Percentiles rank a stretch among this genome's conserved stretches.
phyloP scores from a whole-genome alignment of 495 filamentous ascomycete species.

The Neurospora sp. region DNA sequence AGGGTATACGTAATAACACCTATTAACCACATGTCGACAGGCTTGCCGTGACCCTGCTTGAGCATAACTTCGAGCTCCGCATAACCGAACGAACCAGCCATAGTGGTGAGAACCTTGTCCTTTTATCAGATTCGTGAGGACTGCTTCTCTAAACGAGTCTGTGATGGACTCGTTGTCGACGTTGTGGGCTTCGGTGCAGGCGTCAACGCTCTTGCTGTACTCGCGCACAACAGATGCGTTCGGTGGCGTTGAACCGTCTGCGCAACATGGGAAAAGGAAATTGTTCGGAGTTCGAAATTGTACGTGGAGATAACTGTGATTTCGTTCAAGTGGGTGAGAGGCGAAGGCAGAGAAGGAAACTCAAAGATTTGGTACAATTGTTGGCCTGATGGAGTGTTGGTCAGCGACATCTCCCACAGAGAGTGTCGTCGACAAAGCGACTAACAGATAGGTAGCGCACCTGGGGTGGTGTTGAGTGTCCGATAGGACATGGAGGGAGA shows the following conservation, averaged over 20 bases:
- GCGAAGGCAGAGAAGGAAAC: not conserved
- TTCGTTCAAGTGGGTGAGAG: not conserved
- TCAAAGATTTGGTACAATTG: not conserved
- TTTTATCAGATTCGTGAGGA: conserved; percentile 45
- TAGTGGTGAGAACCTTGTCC: conserved; percentile 87
- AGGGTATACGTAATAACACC: conserved; percentile 98
- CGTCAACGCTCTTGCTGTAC: conserved; percentile 87
- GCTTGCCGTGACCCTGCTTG: conserved; percentile 93
- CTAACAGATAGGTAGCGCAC: not conserved
- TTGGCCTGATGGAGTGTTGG: not conserved
- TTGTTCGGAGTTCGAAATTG: not conserved
- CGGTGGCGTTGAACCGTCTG: not conserved
- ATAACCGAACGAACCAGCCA: conserved; percentile 98
- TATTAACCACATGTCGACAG: conserved; percentile 98
- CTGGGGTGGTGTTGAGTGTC: not conserved
- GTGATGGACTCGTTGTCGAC: conserved; percentile 47
- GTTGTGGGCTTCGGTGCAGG: conserved; percentile 67
- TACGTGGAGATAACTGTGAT: not conserved
- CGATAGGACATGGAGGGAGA: not conserved
- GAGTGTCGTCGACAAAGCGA: not conserved
- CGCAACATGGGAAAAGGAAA: not conserved
- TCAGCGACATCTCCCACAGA: not conserved
- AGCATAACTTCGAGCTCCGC: conserved; percentile 98
- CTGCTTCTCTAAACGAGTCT: not conserved
- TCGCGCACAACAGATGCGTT: conserved; percentile 41